These are phyloP conservation scores for Trifolium subterraneum DNA, from an alignment of 306 rosid species.

Conservation along the genomic window DNA sequence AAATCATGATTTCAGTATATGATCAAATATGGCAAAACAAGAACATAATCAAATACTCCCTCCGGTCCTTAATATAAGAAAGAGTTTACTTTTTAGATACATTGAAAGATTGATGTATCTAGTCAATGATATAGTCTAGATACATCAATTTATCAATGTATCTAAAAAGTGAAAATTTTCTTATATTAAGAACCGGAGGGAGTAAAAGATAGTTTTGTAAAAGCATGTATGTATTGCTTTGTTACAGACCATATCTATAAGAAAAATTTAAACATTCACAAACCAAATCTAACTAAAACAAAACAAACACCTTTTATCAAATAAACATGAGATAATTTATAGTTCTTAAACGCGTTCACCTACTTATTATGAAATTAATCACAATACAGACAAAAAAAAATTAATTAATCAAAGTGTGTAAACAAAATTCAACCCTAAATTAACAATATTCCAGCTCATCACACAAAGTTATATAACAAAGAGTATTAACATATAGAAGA, in stretches of 20 bases:
- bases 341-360: no score
- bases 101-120: no score
- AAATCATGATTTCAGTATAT: neutral
- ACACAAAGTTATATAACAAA: neutral
- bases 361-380: no score
- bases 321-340: neutral
- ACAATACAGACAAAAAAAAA: no score
- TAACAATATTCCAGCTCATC: conserved; percentile 7
- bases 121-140: no score
- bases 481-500: neutral
- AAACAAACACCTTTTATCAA: neutral
- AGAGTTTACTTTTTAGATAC: no score
- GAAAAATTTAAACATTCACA: neutral
- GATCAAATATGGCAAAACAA: conserved; percentile 17
- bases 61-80: no score
- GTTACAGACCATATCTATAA: neutral
- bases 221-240: neutral
- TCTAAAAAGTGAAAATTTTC: no score
- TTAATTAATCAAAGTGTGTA: no score
- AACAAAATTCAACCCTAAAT: conserved; percentile 5
- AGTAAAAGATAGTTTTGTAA: conserved; percentile 5
- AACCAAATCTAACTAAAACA: neutral
- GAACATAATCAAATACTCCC: neutral
- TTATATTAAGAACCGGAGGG: no score
- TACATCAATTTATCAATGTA: no score